Base-by-base conservation (phyloP, 2,329 filamentous ascomycete genomes). In the Botrytis fragariae region DNA sequence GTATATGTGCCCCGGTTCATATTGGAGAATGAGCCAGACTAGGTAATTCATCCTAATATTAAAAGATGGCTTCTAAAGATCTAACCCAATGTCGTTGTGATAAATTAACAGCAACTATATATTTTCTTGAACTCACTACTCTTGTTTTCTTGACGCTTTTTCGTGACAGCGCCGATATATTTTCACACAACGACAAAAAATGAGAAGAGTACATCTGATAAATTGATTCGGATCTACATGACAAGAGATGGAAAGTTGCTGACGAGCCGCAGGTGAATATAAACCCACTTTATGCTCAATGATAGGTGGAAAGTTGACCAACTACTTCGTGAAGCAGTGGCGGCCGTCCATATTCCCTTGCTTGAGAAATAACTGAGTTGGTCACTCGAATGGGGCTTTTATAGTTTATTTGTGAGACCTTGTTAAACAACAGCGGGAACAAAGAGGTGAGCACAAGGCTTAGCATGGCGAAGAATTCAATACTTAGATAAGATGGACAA, bases 371-470 rank as follows among this genome's bases (percentile, higher is more conserved):
- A 0, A 9, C 5, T 18, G 0, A 39, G 14, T n/a, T 6, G 3
- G 14, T 39, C 35, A 39, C 25, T 22, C 12, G 4, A 22, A 8
- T 9, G 7, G 3, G 16, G 25, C 4, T 61, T 61, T 61, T 61
- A 39, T 39, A 61, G 35, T 39, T 9, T 1, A 16, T 22, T 8
- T 12, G 37, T 14, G 9, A 61, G 25, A 39, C n/a, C 0, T 9
- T n/a, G 3, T 39, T 3, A 1, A 10, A 2, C 1, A 37, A 7
- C 10, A 25, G 9, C 20, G 9, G 16, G 1, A 25, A 12, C 2
- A 18, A 42, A 10, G 6, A 3, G 6, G 9, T 42, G 3, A 18
- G 60, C 4, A n/a, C 37, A 6, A 42, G 3, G 14, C 1, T 42
- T 20, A 25, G 1, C 7, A 3, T 29, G 2, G 25, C 12, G 51